Evolutionary conservation across 164 flowering plant genomes (phyloP).

Genomic region (Brasenia schreberi): DNA sequence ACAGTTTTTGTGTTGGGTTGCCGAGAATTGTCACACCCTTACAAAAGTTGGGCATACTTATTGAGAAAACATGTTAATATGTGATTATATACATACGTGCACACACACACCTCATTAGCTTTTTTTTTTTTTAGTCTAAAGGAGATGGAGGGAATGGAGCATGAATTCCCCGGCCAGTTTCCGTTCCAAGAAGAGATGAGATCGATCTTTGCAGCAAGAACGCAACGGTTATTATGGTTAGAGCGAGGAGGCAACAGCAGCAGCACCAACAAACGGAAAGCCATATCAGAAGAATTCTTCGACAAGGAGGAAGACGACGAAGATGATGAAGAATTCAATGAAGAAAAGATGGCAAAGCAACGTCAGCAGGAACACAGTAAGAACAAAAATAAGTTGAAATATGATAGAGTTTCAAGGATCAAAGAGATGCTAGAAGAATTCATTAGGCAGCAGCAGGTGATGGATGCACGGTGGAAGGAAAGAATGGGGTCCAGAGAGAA

Average conservation of each 20-base stretch:
- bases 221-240: slow-evolving; percentile 76
- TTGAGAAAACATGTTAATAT: no score
- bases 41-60: no score
- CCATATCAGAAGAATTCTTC: background rate
- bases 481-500: slow-evolving; percentile 51
- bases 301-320: no score
- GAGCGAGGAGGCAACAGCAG: slow-evolving; percentile 15
- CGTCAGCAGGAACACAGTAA: slow-evolving; percentile 19
- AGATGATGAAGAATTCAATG: slow-evolving; percentile 56
- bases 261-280: slow-evolving; percentile 31
- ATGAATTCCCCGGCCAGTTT: slow-evolving; percentile 58
- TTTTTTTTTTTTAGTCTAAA: slow-evolving; percentile 3
- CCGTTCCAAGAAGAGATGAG: slow-evolving; percentile 76
- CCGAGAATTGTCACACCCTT: no score
- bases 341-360: slow-evolving; percentile 28
- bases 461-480: slow-evolving; percentile 70
- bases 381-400: slow-evolving; percentile 6
- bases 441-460: slow-evolving; percentile 56
- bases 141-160: slow-evolving; percentile 85
- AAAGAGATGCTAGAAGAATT: slow-evolving; percentile 60
- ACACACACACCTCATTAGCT: no score
- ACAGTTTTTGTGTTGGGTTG: no score
- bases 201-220: slow-evolving; percentile 55
- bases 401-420: background rate
- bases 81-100: no score